Percentiles rank a stretch among this genome's conserved stretches.
phyloP scores from a whole-genome alignment of 2,329 filamentous ascomycete species.

The Claviceps sp. region DNA sequence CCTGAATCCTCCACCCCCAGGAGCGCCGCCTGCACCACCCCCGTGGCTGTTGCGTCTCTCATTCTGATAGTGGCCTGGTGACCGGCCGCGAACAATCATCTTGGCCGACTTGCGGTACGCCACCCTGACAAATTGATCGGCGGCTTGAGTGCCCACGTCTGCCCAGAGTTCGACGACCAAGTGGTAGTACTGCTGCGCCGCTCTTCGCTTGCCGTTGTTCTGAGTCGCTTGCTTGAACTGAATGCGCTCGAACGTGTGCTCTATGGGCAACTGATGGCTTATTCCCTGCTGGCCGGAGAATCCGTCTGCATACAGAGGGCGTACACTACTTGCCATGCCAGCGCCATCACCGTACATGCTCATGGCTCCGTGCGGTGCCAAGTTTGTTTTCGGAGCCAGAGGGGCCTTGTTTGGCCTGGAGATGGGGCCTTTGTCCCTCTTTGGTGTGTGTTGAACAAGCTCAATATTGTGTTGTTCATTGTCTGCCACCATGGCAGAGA shows the following conservation, averaged over 20 bases:
- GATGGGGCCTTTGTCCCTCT: slow-evolving; percentile 77
- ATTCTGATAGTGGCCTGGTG: slow-evolving; percentile 67
- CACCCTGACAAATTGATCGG: slow-evolving; percentile 52
- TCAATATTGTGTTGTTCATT: slow-evolving; percentile 65
- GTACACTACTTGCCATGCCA: slow-evolving; percentile 10
- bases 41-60: slow-evolving; percentile 54
- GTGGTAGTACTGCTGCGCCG: slow-evolving; percentile 86
- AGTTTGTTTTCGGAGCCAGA: slow-evolving; percentile 53
- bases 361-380: slow-evolving; percentile 32
- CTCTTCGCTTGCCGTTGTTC: slow-evolving; percentile 83
- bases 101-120: slow-evolving; percentile 61
- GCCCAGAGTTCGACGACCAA: slow-evolving; percentile 76
- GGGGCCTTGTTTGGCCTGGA: slow-evolving; percentile 57
- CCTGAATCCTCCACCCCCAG: slow-evolving; percentile 38
- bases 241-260: slow-evolving; percentile 69
- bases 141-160: slow-evolving; percentile 40
- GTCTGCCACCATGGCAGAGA: slow-evolving; percentile 71
- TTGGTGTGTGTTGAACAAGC: slow-evolving; percentile 81
- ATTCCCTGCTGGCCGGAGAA: slow-evolving; percentile 18
- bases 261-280: slow-evolving; percentile 30
- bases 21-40: slow-evolving; percentile 53
- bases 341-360: slow-evolving; percentile 29
- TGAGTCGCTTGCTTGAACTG: slow-evolving; percentile 91
- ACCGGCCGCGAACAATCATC: slow-evolving; percentile 78
- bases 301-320: slow-evolving; percentile 28